Percentiles rank a stretch among this genome's conserved stretches.
Conservation (phyloP, 2,329 filamentous ascomycete genomes). For the Celoporthe dispersa region DNA sequence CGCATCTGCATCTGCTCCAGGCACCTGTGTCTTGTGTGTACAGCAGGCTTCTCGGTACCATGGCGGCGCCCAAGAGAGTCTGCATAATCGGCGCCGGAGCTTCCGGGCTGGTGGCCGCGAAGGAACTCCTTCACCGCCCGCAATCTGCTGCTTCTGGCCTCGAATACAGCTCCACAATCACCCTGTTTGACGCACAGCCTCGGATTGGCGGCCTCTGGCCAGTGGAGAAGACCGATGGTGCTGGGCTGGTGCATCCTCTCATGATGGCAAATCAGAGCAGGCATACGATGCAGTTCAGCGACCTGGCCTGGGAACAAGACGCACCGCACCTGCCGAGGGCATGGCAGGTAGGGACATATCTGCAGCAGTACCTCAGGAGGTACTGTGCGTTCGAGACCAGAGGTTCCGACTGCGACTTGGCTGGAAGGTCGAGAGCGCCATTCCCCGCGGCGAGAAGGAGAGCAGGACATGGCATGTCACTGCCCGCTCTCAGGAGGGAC, state of each 20-base stretch:
- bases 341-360: constrained; percentile 76
- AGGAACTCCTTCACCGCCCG: constrained; percentile 68
- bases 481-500: constrained; percentile 40
- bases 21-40: no score
- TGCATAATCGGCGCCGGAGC: constrained; percentile 67
- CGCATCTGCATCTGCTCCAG: background rate
- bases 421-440: constrained; percentile 49
- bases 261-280: constrained; percentile 77
- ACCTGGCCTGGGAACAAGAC: constrained; percentile 69
- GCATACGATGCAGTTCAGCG: constrained; percentile 75
- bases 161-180: constrained; percentile 61
- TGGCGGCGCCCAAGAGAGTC: constrained; percentile 52
- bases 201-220: constrained; percentile 83
- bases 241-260: constrained; percentile 64
- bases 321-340: constrained; percentile 73
- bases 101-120: constrained; percentile 71
- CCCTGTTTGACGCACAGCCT: constrained; percentile 68
- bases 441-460: constrained; percentile 35
- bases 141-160: constrained; percentile 39
- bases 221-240: constrained; percentile 50
- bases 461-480: constrained; percentile 48
- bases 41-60: constrained; percentile 29
- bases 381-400: constrained; percentile 53
- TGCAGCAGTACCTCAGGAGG: constrained; percentile 64
- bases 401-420: constrained; percentile 53